Evolutionary conservation across 169 alveolate genomes (phyloP).

Genomic region (Eimeria brunetti): DNA sequence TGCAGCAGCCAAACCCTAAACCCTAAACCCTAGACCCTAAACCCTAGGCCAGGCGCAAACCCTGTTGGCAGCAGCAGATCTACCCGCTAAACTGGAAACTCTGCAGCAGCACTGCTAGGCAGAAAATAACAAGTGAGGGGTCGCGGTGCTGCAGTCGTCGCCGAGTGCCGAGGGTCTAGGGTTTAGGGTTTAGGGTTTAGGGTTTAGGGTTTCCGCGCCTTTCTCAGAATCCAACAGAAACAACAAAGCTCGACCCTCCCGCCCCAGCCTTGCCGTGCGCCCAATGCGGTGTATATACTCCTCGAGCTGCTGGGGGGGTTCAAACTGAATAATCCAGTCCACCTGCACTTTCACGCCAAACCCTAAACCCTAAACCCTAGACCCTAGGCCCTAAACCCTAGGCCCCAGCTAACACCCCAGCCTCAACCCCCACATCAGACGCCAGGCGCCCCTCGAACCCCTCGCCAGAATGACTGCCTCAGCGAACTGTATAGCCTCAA

Average conservation of each 20-base stretch:
- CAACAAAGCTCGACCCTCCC: slow-evolving; percentile 90
- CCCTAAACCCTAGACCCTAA: slow-evolving; percentile 42
- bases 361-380: slow-evolving; percentile 33
- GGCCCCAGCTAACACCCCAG: not conserved
- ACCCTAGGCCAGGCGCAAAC: slow-evolving; percentile 39
- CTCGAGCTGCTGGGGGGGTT: slow-evolving; percentile 79
- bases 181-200: slow-evolving; percentile 34
- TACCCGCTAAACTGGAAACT: not conserved
- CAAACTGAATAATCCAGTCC: slow-evolving; percentile 64
- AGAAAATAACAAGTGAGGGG: not conserved
- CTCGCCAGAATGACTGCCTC: not conserved
- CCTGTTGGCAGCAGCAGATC: too few relatives aligned
- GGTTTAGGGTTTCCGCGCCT: slow-evolving; percentile 27
- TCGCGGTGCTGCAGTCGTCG: not conserved
- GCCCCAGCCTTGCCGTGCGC: slow-evolving; percentile 98
- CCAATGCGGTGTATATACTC: slow-evolving; percentile 99
- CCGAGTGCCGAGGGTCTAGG: not conserved
- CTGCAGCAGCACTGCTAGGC: not conserved
- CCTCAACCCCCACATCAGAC: too few relatives aligned
- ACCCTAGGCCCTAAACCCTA: slow-evolving; percentile 2
- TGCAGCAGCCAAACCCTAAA: slow-evolving; percentile 15
- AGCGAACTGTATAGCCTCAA: not conserved
- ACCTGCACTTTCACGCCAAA: slow-evolving; percentile 38
- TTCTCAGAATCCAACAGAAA: slow-evolving; percentile 78
- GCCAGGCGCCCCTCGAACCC: too few relatives aligned